A percentile compares a stretch with the other conserved stretches of the same genome.
Evolutionary conservation across 208 protist species (phyloP).

Genomic region (Herpetomonas tarakana): DNA sequence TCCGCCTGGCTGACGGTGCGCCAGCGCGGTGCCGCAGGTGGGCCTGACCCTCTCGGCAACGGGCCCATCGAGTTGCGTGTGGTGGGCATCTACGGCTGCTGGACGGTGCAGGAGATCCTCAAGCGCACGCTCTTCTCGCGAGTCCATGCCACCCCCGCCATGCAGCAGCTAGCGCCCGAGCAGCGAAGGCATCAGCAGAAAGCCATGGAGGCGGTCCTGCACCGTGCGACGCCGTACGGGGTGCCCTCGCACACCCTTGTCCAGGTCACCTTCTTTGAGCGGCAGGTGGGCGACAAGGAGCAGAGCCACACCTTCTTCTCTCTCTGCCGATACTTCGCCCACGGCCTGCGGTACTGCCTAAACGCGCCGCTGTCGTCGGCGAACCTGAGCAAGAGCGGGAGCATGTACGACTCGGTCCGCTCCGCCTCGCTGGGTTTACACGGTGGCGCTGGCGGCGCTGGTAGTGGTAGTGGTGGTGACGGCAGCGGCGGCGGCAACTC

Average conservation of each 20-base stretch:
- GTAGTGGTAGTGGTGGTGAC: too few species aligned
- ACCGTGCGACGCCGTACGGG: conserved; percentile 21
- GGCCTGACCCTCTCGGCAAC: not conserved
- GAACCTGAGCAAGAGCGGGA: too few species aligned
- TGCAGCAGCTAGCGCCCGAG: too few species aligned
- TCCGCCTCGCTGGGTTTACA: too few species aligned
- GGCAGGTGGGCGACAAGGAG: conserved; percentile 56
- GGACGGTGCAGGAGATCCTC: conserved; percentile 42
- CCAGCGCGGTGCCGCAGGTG: not conserved
- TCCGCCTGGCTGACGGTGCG: too few species aligned
- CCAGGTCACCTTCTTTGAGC: conserved; percentile 42
- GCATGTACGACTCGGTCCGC: too few species aligned
- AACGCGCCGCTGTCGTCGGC: too few species aligned
- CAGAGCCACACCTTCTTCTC: conserved; percentile 51
- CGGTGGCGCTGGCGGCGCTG: too few species aligned
- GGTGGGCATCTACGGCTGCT: conserved; percentile 49
- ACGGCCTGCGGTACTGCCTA: conserved; percentile 26
- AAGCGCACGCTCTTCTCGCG: conserved; percentile 17
- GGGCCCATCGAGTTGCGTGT: conserved; percentile 28
- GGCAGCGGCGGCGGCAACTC: too few species aligned
- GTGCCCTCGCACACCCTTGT: conserved; percentile 20
- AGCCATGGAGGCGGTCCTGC: conserved; percentile 4
- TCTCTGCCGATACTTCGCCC: conserved; percentile 40
- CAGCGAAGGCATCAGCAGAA: not conserved
- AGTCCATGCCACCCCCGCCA: not conserved